Evolutionary conservation across 257 asterid species (phyloP).

Genomic region (Buddleja alternifolia): DNA sequence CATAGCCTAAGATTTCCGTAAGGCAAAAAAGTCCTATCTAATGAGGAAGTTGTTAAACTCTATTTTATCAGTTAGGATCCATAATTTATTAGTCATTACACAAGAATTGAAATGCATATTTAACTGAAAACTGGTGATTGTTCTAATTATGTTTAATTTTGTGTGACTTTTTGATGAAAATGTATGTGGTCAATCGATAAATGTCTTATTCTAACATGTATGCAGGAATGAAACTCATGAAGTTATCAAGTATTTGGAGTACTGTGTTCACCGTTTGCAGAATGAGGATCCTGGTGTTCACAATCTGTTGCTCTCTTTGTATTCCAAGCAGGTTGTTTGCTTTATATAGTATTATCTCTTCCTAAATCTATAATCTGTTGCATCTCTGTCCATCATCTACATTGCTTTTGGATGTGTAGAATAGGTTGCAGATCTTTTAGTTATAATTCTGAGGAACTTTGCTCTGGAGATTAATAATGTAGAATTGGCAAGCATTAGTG

Average conservation of each 20-base stretch:
- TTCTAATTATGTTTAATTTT: slow-evolving; percentile 10
- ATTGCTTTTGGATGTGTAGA: slow-evolving; percentile 7
- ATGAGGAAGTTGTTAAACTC: background rate
- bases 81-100: slow-evolving; percentile 11
- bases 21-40: slow-evolving; percentile 12
- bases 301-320: slow-evolving; percentile 85
- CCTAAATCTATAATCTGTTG: slow-evolving; percentile 12
- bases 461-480: background rate
- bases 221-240: slow-evolving; percentile 98
- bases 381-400: slow-evolving; percentile 23
- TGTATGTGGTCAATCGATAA: slow-evolving; percentile 17
- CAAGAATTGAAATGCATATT: slow-evolving; percentile 18
- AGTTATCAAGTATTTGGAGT: slow-evolving; percentile 92
- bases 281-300: slow-evolving; percentile 97
- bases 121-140: slow-evolving; percentile 12
- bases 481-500: background rate
- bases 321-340: slow-evolving; percentile 79
- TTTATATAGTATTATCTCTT: slow-evolving; percentile 26
- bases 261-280: slow-evolving; percentile 92
- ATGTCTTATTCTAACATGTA: slow-evolving; percentile 9
- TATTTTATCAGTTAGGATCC: slow-evolving; percentile 17
- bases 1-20: slow-evolving; percentile 9
- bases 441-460: background rate
- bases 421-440: background rate
- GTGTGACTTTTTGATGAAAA: slow-evolving; percentile 20